phyloP scores from a whole-genome alignment of 148 eudicot species.

The Pharnaceum exiguum region DNA sequence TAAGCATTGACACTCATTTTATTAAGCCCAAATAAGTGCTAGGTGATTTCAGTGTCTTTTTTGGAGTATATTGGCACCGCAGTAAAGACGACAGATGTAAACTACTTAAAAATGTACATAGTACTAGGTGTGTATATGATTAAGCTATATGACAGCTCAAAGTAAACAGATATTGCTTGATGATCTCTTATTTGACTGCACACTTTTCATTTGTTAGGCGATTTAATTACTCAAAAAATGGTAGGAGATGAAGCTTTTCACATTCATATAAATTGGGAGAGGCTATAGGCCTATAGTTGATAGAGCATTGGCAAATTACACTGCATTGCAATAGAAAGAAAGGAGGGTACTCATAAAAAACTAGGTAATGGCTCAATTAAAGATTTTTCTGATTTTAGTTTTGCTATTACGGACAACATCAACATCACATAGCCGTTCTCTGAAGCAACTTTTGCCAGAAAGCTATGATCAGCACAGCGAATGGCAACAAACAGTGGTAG shows the following conservation, averaged over 20 bases:
- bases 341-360: background rate
- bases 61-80: background rate
- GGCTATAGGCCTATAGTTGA: background rate
- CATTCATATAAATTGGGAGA: too few relatives aligned
- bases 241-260: too few relatives aligned
- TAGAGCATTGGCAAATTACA: background rate
- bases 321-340: background rate
- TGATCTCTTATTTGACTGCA: too few relatives aligned
- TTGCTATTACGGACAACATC: constrained; percentile 4
- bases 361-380: background rate
- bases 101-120: too few relatives aligned
- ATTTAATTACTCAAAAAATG: too few relatives aligned
- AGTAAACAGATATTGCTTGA: too few relatives aligned
- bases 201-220: too few relatives aligned
- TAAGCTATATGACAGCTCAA: too few relatives aligned
- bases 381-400: constrained; percentile 4
- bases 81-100: too few relatives aligned
- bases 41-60: background rate
- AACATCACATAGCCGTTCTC: constrained; percentile 6
- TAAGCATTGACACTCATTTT: background rate
- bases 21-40: background rate
- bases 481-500: constrained; percentile 11
- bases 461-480: background rate
- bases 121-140: too few relatives aligned
- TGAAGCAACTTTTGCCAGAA: background rate